Evolutionary conservation across 2,329 filamentous ascomycete species (phyloP).

Genomic region (Mycogone perniciosa): DNA sequence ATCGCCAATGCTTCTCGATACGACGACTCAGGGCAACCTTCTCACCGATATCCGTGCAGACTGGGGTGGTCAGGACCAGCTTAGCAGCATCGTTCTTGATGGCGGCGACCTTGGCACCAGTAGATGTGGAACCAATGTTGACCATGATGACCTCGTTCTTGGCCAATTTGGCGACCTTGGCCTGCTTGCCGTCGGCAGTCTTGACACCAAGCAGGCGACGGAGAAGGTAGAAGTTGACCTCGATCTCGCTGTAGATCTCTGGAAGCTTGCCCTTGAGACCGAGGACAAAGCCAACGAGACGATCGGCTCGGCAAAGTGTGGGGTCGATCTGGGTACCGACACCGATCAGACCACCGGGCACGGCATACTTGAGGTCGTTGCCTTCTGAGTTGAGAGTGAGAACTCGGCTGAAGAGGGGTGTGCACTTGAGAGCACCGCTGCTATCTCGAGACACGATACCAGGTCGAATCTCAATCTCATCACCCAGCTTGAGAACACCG

Average conservation of each 20-base stretch:
- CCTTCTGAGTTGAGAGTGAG: constrained; percentile 94
- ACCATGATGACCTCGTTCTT: constrained; percentile 99
- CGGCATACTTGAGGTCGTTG: constrained; percentile 97
- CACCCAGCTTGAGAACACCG: constrained; percentile 91
- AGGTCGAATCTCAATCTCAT: constrained; percentile 98
- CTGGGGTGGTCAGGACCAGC: constrained; percentile 83
- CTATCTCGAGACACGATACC: constrained; percentile 96
- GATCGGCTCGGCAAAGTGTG: constrained; percentile 96
- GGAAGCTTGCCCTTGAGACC: constrained; percentile 90
- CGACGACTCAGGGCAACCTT: constrained; percentile 94
- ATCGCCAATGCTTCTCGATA: constrained; percentile 99
- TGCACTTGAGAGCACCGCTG: constrained; percentile 89
- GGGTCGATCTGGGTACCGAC: constrained; percentile 97
- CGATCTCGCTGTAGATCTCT: constrained; percentile 95
- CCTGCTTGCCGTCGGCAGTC: constrained; percentile 97
- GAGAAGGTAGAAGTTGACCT: constrained; percentile 99
- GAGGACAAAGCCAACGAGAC: constrained; percentile 95
- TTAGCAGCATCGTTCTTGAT: constrained; percentile 98
- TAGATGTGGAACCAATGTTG: constrained; percentile 96
- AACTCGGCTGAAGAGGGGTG: constrained; percentile 91
- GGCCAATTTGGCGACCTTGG: constrained; percentile 94
- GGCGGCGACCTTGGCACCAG: constrained; percentile 92
- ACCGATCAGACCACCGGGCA: constrained; percentile 95
- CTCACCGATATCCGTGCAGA: constrained; percentile 95
- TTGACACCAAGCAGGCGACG: constrained; percentile 92